Percentiles rank a stretch among this genome's conserved stretches.
Evolutionary conservation across 306 rosid species (phyloP).

Genomic region (Rosa rugosa): DNA sequence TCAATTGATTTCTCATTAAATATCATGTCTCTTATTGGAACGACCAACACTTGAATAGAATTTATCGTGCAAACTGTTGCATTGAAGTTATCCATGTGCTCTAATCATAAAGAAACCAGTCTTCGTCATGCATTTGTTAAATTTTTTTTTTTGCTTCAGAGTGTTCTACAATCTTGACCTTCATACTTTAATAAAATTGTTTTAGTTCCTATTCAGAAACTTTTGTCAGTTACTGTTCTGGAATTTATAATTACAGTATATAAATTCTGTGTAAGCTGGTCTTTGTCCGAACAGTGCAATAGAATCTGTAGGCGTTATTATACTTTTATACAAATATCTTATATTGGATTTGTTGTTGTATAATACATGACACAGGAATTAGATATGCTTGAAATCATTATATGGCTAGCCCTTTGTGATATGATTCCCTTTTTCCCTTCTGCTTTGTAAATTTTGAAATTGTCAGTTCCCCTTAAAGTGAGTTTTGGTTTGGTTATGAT

Average conservation of each 20-base stretch:
- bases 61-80: no score
- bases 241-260: neutral
- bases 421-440: neutral
- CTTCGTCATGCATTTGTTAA: neutral
- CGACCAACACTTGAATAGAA: neutral
- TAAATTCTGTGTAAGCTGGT: neutral
- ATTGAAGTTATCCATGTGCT: no score
- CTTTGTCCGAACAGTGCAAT: neutral
- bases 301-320: neutral
- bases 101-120: neutral
- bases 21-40: neutral
- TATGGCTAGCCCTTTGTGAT: neutral
- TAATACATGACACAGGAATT: neutral
- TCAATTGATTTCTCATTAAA: neutral
- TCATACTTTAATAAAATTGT: neutral
- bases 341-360: neutral
- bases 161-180: neutral
- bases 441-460: neutral
- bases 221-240: neutral
- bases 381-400: neutral
- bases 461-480: neutral
- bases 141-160: neutral
- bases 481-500: neutral
- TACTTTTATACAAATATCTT: neutral
- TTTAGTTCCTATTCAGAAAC: neutral